phyloP scores from a whole-genome alignment of 352 stramenopile species.

The Phytophthora lateralis region DNA sequence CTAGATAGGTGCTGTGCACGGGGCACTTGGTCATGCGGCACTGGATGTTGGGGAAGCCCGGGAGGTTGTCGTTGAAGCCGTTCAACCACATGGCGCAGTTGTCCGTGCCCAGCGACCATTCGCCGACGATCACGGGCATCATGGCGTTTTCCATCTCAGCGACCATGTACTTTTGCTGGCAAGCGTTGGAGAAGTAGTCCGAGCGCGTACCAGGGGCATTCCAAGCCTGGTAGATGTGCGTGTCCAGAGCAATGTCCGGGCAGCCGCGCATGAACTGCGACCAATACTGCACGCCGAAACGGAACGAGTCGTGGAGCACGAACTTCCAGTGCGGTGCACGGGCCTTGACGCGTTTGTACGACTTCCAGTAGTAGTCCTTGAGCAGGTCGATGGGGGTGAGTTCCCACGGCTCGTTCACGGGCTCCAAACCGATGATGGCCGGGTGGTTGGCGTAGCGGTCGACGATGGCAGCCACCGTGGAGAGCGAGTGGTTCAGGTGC shows the following conservation, averaged over 20 bases:
- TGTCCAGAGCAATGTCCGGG: conserved; percentile 94
- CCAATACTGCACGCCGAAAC: conserved; percentile 83
- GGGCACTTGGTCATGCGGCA: conserved; percentile 90
- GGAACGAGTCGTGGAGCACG: conserved; percentile 96
- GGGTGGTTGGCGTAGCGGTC: conserved; percentile 87
- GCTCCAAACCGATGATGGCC: conserved; percentile 91
- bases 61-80: conserved; percentile 89
- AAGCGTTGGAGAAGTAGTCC: conserved; percentile 92
- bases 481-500: conserved; percentile 92
- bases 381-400: conserved; percentile 92
- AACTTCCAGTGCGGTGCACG: conserved; percentile 95
- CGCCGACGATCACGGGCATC: conserved; percentile 95
- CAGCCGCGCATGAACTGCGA: conserved; percentile 80
- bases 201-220: conserved; percentile 67
- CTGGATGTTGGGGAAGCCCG: conserved; percentile 90
- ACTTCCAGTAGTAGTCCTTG: conserved; percentile 97
- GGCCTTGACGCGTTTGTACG: conserved; percentile 94
- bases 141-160: conserved; percentile 91
- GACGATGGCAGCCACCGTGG: conserved; percentile 88
- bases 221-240: conserved; percentile 95
- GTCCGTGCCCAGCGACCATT: conserved; percentile 92
- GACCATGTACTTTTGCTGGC: conserved; percentile 89
- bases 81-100: conserved; percentile 89
- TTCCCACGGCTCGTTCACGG: conserved; percentile 96
- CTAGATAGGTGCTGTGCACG: conserved; percentile 88